Evolutionary conservation across 1,284 basidiomycete genomes (phyloP), one percentile per base, ranked within the genome.

Genomic region (Trichosporon ovoides): DNA sequence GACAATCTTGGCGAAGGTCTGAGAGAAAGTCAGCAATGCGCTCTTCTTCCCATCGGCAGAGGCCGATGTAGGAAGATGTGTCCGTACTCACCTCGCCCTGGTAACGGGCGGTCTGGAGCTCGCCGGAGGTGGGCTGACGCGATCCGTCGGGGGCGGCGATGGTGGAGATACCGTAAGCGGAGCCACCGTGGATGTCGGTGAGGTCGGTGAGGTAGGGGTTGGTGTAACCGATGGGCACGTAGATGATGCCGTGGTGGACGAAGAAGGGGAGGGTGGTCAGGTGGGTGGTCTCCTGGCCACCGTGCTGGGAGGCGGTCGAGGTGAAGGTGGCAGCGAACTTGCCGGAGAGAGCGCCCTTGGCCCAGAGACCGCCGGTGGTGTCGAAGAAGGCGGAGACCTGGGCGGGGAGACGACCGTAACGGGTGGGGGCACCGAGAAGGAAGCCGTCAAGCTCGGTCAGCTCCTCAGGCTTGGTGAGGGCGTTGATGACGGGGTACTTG

Each of bases 141-240:
- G 81, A 81, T 54, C 88, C 88, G 67, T 86, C 83, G 40, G 79
- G 68, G 56, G 77, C 81, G 48, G 87, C 84, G 69, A 86, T 81
- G 40, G 86, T 87, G 31, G 87, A 87, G 33, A 87, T 84, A 63
- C 87, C 87, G 64, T 71, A 81, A 16, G 80, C 70, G 7, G 76
- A 69, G 82, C 87, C 87, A 70, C 89, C 90, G 69, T 84, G 87
- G 55, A 87, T 81, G 74, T 86, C 84, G 14, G 69, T 74, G 53
- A 88, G 58, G 77, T 84, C 82, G 37, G 83, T 77, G 63, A 91
- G 72, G 69, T 85, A 82, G 1, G 77, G 69, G 61, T 81, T 71
- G 46, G 82, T 80, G 80, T 90, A 93, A 14, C 89, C 91, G 57
- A 91, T 80, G 24, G 90, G 89, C 9, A 91, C 87, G 72, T 80